Percentiles rank a stretch among this genome's conserved stretches.
phyloP scores from a whole-genome alignment of 2,329 filamentous ascomycete genomes.

The Stagonosporopsis chrysanthemi region DNA sequence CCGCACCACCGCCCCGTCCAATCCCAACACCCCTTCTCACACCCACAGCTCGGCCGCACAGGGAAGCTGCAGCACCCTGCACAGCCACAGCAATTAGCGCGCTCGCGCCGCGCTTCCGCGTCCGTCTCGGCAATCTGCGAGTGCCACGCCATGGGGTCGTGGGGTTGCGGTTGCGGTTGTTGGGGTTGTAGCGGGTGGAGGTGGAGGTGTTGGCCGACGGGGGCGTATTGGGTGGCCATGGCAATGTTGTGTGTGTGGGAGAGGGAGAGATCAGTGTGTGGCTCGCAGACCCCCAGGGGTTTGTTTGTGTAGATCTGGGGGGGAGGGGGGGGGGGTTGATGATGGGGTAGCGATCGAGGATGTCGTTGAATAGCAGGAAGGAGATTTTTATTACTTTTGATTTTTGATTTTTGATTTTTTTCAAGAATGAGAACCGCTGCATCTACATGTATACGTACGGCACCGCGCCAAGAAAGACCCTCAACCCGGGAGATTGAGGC shows the following conservation, averaged over 20 bases:
- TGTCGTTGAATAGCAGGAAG: too few relatives aligned
- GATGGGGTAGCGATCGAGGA: too few relatives aligned
- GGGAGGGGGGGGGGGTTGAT: too few relatives aligned
- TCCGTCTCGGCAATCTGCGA: slow-evolving; percentile 4
- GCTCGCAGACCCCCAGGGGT: too few relatives aligned
- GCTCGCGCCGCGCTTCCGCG: background rate
- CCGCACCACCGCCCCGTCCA: background rate
- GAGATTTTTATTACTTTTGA: too few relatives aligned
- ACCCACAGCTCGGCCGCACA: background rate
- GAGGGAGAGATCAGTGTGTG: background rate
- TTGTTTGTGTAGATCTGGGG: too few relatives aligned
- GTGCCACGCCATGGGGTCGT: background rate
- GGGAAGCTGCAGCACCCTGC: background rate
- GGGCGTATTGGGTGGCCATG: slow-evolving; percentile 1
- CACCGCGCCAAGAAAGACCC: background rate
- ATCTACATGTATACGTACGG: too few relatives aligned
- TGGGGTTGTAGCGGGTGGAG: background rate
- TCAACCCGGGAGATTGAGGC: background rate
- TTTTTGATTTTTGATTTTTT: too few relatives aligned
- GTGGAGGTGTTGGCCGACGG: background rate
- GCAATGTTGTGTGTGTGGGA: background rate
- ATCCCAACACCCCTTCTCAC: background rate
- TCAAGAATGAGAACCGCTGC: too few relatives aligned
- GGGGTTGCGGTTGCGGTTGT: background rate
- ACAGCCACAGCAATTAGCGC: background rate